These are phyloP conservation scores for Cyclotella distinguenda DNA, from an alignment of 108 stramenopile species.

Conservation along the genomic window DNA sequence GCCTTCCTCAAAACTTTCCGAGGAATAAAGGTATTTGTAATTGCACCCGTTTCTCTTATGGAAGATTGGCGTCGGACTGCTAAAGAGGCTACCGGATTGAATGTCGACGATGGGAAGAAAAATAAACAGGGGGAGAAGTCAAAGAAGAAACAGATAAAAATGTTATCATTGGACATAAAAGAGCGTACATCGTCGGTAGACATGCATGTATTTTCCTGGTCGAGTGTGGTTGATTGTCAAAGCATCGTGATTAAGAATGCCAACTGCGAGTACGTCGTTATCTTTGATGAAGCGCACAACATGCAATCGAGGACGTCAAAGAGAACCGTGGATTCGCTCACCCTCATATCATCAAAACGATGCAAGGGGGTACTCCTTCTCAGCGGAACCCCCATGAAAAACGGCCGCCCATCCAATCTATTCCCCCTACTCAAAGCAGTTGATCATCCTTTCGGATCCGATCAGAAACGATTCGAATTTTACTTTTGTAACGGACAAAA, in stretches of 20 bases:
- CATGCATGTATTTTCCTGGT: conserved; percentile 60
- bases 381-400: conserved; percentile 92
- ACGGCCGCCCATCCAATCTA: conserved; percentile 78
- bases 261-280: conserved; percentile 54
- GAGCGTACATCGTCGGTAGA: conserved; percentile 21
- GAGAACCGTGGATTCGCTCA: conserved; percentile 66
- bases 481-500: conserved; percentile 76
- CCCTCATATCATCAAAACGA: conserved; percentile 38
- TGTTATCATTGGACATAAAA: conserved; percentile 9
- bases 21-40: conserved; percentile 55
- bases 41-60: conserved; percentile 69
- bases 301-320: conserved; percentile 71
- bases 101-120: conserved; percentile 30
- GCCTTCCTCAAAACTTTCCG: conserved; percentile 62
- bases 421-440: conserved; percentile 82
- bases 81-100: conserved; percentile 56
- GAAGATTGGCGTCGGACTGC: conserved; percentile 79
- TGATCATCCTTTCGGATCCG: conserved; percentile 74
- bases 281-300: conserved; percentile 78
- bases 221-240: conserved; percentile 49
- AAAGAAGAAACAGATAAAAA: conserved; percentile 18
- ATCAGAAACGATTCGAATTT: conserved; percentile 69
- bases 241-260: conserved; percentile 20
- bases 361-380: conserved; percentile 76
- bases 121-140: too few relatives aligned